These are phyloP conservation scores for Lepidopterella palustris DNA, from an alignment of 495 filamentous ascomycete genomes.

Conservation along the genomic window DNA sequence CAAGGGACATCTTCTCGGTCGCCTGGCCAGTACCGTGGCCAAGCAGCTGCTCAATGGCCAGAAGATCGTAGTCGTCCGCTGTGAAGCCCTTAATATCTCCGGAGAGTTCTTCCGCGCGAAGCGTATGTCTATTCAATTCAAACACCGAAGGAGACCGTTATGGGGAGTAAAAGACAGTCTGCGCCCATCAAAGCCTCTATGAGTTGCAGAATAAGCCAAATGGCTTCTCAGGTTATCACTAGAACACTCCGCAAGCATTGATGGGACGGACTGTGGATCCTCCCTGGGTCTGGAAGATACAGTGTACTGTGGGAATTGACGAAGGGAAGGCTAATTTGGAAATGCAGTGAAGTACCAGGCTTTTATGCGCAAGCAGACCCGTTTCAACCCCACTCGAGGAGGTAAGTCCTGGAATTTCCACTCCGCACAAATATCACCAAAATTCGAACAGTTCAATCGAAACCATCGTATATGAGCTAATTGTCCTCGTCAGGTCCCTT, in stretches of 20 bases:
- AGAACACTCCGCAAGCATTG: background rate
- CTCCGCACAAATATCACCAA: conserved; percentile 2
- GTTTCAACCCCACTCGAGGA: conserved; percentile 97
- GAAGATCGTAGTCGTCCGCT: conserved; percentile 98
- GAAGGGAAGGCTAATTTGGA: conserved; percentile 19
- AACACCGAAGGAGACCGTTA: background rate
- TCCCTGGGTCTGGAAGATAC: background rate
- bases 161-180: background rate
- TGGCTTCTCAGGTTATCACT: background rate
- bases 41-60: conserved; percentile 99
- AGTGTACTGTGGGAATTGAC: background rate
- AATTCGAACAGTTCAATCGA: background rate
- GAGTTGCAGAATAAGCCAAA: background rate
- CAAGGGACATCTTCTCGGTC: conserved; percentile 99
- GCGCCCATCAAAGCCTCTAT: background rate
- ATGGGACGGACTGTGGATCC: background rate
- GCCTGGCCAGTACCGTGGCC: conserved; percentile 95
- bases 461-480: conserved; percentile 4
- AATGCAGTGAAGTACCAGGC: conserved; percentile 96
- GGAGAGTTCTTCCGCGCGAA: conserved; percentile 99
- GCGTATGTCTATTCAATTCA: conserved; percentile 62
- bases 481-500: conserved; percentile 66
- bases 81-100: conserved; percentile 98
- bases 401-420: conserved; percentile 49
- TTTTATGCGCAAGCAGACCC: conserved; percentile 99